These are phyloP conservation scores for Trichoderma oligosporum DNA, from an alignment of 2,329 filamentous ascomycete genomes.

Conservation along the genomic window DNA sequence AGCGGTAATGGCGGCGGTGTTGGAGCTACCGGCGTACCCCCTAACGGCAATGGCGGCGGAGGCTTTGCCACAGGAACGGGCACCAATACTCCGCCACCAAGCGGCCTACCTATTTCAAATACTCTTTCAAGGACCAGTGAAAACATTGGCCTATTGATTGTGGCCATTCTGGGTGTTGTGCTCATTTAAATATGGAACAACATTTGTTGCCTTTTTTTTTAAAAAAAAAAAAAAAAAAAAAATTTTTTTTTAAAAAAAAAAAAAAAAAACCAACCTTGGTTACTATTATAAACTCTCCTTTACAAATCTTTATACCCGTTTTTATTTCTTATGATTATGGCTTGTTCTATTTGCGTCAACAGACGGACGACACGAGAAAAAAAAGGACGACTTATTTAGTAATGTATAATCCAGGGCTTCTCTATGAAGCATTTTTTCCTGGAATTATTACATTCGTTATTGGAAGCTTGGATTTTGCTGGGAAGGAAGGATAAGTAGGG, in stretches of 20 bases:
- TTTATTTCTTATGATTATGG: neutral
- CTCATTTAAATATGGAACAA: neutral
- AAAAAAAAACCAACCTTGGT: too few relatives aligned
- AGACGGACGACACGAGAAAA: neutral
- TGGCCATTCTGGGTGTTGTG: neutral
- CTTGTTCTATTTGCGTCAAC: neutral
- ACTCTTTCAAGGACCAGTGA: neutral
- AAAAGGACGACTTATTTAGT: neutral
- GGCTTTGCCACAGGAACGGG: neutral
- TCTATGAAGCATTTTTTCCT: neutral
- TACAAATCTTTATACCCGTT: slow-evolving; percentile 13
- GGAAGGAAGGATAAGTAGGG: neutral
- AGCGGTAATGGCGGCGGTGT: neutral
- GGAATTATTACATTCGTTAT: neutral
- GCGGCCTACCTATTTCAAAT: neutral
- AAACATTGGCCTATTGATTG: slow-evolving; percentile 5
- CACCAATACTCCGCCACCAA: neutral
- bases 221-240: too few relatives aligned
- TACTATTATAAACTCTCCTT: slow-evolving; percentile 15
- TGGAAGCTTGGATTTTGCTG: too few relatives aligned
- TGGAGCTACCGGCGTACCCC: too few relatives aligned
- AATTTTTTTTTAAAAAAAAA: too few relatives aligned
- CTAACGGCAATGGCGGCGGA: neutral
- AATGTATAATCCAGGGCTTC: slow-evolving; percentile 12
- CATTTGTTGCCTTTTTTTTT: neutral